Conservation (phyloP, 139 green algal genomes). For the Trebouxia sp. region DNA sequence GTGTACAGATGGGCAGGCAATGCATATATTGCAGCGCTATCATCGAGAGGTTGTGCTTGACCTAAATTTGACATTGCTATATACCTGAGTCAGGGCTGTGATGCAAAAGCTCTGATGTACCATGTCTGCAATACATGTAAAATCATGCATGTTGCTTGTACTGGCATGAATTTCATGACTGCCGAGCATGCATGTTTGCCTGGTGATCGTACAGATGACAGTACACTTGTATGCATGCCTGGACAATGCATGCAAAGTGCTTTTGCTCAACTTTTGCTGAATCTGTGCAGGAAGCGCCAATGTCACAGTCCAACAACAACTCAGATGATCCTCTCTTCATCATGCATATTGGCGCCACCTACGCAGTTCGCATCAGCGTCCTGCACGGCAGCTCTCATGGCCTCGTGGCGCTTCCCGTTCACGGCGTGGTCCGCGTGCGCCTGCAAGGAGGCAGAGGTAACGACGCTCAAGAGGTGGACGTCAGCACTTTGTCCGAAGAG, state of each 20-base stretch:
- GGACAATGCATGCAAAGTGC: too few species aligned
- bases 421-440: constrained; percentile 10
- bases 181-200: not conserved
- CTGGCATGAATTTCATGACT: not conserved
- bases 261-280: too few species aligned
- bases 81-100: not conserved
- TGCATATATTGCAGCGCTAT: too few species aligned
- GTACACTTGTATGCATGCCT: too few species aligned
- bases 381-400: constrained; percentile 25
- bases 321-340: constrained; percentile 27
- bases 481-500: constrained; percentile 17
- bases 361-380: constrained; percentile 28
- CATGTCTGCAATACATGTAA: not conserved
- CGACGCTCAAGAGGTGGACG: constrained; percentile 19
- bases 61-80: not conserved
- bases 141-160: not conserved
- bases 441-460: constrained; percentile 23
- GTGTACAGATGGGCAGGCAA: too few species aligned
- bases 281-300: constrained; percentile 13
- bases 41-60: too few species aligned
- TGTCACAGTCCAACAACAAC: constrained; percentile 31
- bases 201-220: too few species aligned
- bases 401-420: constrained; percentile 18
- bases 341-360: constrained; percentile 26
- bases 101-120: not conserved